A percentile compares a stretch with the other conserved stretches of the same genome.
Evolutionary conservation across 129 eudicot species (phyloP).

Genomic region (Solidago caesia): DNA sequence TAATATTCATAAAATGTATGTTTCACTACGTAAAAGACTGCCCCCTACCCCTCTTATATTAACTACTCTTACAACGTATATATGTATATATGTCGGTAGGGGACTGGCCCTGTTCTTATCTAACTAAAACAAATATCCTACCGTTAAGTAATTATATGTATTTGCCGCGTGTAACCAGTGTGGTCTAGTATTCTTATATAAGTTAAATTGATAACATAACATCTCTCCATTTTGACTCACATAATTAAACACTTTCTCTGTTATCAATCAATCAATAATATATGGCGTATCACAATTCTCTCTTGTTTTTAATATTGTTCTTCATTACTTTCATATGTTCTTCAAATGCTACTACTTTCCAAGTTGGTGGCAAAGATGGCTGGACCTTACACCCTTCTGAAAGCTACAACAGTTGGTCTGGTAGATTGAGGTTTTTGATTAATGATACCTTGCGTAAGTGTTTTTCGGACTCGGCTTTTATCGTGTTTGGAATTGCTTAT

Average conservation of each 20-base stretch:
- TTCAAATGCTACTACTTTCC: conserved; percentile 27
- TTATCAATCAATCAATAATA: background rate
- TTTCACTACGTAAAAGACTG: too few relatives aligned
- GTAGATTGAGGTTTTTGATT: conserved; percentile 30
- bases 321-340: conserved; percentile 21
- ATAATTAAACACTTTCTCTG: background rate
- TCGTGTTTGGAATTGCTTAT: background rate
- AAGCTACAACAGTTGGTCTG: conserved; percentile 28
- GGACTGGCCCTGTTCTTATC: background rate
- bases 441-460: conserved; percentile 39
- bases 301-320: conserved; percentile 8
- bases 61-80: too few relatives aligned
- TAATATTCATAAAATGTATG: too few relatives aligned
- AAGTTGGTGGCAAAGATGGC: conserved; percentile 41
- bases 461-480: background rate
- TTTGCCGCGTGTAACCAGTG: conserved; percentile 26
- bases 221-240: conserved; percentile 16
- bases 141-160: background rate
- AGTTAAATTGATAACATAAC: conserved; percentile 2
- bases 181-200: conserved; percentile 7
- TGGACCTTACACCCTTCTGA: conserved; percentile 39
- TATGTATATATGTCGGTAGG: conserved; percentile 16
- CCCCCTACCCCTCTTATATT: background rate
- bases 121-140: background rate
- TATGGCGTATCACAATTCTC: conserved; percentile 31